A percentile compares a stretch with the other conserved stretches of the same genome.
phyloP scores from a whole-genome alignment of 2,329 filamentous ascomycete species.

The Aspergillus viridinutans region DNA sequence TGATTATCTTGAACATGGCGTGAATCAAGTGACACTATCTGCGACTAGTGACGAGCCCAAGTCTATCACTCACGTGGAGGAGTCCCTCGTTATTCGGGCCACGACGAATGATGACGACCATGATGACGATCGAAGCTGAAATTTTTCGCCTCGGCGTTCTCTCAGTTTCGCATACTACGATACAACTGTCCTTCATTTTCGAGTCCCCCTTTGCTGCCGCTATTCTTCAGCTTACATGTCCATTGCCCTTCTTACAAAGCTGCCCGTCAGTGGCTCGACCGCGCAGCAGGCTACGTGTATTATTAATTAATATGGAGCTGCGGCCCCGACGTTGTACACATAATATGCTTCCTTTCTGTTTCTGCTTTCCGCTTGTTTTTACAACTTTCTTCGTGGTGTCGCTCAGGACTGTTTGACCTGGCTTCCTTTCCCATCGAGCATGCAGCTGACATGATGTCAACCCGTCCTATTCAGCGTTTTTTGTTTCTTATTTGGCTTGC shows the following conservation, averaged over 20 bases:
- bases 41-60: neutral
- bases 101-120: constrained; percentile 4
- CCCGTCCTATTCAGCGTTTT: neutral
- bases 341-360: constrained; percentile 9
- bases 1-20: neutral
- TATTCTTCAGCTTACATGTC: neutral
- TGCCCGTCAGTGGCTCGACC: constrained; percentile 5
- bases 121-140: constrained; percentile 3
- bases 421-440: neutral
- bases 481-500: neutral
- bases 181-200: neutral
- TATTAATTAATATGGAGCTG: constrained; percentile 8
- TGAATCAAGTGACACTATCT: neutral
- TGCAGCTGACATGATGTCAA: neutral
- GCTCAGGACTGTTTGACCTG: neutral
- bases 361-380: neutral
- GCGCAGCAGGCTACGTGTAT: constrained; percentile 13
- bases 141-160: constrained; percentile 6
- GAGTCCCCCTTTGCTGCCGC: neutral
- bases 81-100: neutral
- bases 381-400: neutral
- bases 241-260: constrained; percentile 1
- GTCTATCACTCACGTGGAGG: neutral
- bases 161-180: neutral
- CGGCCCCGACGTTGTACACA: constrained; percentile 12